Percentiles rank a stretch among this genome's conserved stretches.
These are phyloP conservation scores for Exserohilum turcica DNA, from an alignment of 2,329 filamentous ascomycete species.

Conservation along the genomic window DNA sequence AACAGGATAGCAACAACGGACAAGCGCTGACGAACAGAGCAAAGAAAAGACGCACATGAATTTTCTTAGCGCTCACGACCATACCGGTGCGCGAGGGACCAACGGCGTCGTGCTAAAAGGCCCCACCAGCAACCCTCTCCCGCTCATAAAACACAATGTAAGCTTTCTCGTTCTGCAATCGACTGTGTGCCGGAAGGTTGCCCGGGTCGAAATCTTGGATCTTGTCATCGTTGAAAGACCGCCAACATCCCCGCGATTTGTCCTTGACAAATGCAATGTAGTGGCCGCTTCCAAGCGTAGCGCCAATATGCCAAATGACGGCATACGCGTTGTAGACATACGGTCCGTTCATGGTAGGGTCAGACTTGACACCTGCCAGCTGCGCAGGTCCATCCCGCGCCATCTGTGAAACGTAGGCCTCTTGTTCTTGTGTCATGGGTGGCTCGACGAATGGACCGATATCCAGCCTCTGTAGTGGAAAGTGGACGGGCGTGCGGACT, in stretches of 20 bases:
- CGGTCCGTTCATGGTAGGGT: slow-evolving; percentile 57
- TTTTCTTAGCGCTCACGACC: not conserved
- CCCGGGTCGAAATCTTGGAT: slow-evolving; percentile 63
- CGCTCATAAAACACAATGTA: slow-evolving; percentile 69
- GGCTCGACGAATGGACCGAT: slow-evolving; percentile 65
- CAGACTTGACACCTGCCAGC: slow-evolving; percentile 44
- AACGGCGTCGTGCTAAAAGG: slow-evolving; percentile 15
- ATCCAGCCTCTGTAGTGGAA: slow-evolving; percentile 73
- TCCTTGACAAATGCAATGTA: slow-evolving; percentile 70
- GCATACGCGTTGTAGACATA: slow-evolving; percentile 86
- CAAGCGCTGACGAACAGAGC: not conserved
- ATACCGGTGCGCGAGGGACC: not conserved
- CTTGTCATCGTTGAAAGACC: slow-evolving; percentile 63
- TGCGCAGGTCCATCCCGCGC: slow-evolving; percentile 34
- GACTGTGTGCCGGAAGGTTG: slow-evolving; percentile 54
- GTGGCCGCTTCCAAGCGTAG: slow-evolving; percentile 72
- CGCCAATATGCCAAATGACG: slow-evolving; percentile 77
- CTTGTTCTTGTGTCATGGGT: slow-evolving; percentile 46
- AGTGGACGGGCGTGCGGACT: slow-evolving; percentile 72
- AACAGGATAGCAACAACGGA: not conserved
- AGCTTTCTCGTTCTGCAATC: slow-evolving; percentile 66
- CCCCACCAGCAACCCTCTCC: slow-evolving; percentile 42
- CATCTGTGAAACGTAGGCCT: slow-evolving; percentile 44
- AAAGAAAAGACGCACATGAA: not conserved
- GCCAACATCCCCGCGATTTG: slow-evolving; percentile 60